phyloP scores from a whole-genome alignment of 345 rosid genomes.

The Triadica sebifera region DNA sequence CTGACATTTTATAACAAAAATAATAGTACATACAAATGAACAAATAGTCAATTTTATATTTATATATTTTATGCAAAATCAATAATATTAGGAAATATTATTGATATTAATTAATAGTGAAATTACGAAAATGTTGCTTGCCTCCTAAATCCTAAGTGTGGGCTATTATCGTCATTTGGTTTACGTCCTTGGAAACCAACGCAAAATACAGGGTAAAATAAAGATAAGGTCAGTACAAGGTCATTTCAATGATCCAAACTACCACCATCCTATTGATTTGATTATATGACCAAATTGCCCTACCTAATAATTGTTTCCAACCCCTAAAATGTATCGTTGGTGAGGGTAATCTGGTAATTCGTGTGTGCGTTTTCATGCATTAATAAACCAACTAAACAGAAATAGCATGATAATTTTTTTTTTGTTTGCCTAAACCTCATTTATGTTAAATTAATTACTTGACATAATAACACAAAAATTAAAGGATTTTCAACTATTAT shows the following conservation, averaged over 20 bases:
- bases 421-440: too few species aligned
- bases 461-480: too few species aligned
- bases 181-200: slow-evolving; percentile 36
- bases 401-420: too few species aligned
- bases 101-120: neutral
- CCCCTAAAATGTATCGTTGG: slow-evolving; percentile 15
- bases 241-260: slow-evolving; percentile 61
- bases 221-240: slow-evolving; percentile 54
- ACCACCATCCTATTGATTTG: slow-evolving; percentile 38
- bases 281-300: slow-evolving; percentile 32
- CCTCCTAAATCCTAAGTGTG: neutral
- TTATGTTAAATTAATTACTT: too few species aligned
- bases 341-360: slow-evolving; percentile 27
- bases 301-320: slow-evolving; percentile 10
- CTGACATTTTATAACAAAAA: slow-evolving; percentile 16
- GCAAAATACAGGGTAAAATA: slow-evolving; percentile 52
- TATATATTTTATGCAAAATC: neutral
- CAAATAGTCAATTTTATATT: neutral
- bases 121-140: slow-evolving; percentile 11
- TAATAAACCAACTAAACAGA: slow-evolving; percentile 11
- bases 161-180: slow-evolving; percentile 35
- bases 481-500: too few species aligned
- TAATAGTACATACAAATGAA: neutral
- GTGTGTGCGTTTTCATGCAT: neutral
- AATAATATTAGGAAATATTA: neutral